Evolutionary conservation across 139 green algal species (phyloP), one percentile per base, ranked within the genome.

Genomic region (Picochlorum sp.): DNA sequence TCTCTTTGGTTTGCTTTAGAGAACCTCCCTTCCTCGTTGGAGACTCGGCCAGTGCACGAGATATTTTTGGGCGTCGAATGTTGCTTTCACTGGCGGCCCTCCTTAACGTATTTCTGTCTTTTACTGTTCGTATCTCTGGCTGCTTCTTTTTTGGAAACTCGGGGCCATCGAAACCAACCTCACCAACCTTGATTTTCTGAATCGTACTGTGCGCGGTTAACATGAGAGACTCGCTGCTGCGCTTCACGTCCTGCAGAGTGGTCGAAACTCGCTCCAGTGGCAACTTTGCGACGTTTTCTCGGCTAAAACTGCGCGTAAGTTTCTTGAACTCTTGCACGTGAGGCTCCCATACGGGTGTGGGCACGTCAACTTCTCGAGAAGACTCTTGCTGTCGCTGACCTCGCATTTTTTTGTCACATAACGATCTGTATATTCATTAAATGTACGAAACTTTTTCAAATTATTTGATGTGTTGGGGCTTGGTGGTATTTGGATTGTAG

Each of bases 221-320:
- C n/a, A 74, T 16, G 6, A 69, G 20, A 24, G 52, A 28, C 33
- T 64, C 16, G 2, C 51, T 25, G 35, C 69, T 74, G 8, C 26
- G 16, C 20, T 55, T 64, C 30, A 74, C 59, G 8, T 64, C 66
- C 22, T 64, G 10, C 1, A 74, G 25, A 12, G 60, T 68, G 18
- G 5, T 60, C 2, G 59, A 69, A 7, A 68, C 66, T 7, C 59
- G 20, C 2, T 36, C 5, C 18, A 53, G 24, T n/a, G 44, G 24
- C 20, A 31, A 24, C 16, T 33, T 31, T 16, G 20, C 24, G 20
- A 53, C n/a, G 30, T 53, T 53, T n/a, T 53, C 44, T 10, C 22
- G 20, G 24, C 44, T 53, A 13, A 53, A 53, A 53, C 44, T 53
- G 5, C 24, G 20, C 24, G 44, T 31, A 12, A 53, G 30, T 32